phyloP scores from a whole-genome alignment of 768 basidiomycete species.

The Tricholoma saponaceum region DNA sequence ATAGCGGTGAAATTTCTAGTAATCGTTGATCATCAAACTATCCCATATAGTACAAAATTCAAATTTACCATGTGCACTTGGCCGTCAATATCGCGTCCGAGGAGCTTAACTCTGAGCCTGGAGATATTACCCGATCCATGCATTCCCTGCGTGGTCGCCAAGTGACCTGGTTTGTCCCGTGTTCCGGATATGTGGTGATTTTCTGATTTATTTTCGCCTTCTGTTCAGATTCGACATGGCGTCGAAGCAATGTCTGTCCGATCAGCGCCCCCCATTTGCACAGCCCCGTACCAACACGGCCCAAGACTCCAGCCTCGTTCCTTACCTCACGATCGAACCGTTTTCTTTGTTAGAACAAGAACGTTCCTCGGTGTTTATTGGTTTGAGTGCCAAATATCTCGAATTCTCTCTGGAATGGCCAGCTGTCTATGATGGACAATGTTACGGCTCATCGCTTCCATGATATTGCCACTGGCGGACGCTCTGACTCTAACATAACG shows the following conservation, averaged over 20 bases:
- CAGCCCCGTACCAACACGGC: not conserved
- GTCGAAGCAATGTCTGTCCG: not conserved
- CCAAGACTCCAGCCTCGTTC: not conserved
- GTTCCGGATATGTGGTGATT: not conserved
- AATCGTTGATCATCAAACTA: constrained; percentile 9
- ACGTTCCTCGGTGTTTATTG: not conserved
- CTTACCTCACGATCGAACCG: not conserved
- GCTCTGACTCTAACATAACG: not conserved
- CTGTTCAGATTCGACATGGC: not conserved
- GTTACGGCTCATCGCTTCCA: not conserved
- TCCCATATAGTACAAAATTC: constrained; percentile 8
- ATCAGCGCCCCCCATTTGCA: not conserved
- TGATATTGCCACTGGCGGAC: not conserved
- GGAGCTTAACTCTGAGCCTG: constrained; percentile 10
- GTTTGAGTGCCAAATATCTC: not conserved
- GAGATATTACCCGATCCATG: constrained; percentile 5
- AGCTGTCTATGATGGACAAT: not conserved
- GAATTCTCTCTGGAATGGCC: not conserved
- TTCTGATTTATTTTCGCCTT: not conserved
- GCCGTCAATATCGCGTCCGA: constrained; percentile 20
- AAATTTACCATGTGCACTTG: constrained; percentile 10
- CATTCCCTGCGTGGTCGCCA: not conserved
- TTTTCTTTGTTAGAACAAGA: not conserved
- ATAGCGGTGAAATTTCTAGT: not conserved
- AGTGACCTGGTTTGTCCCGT: not conserved